A percentile compares a stretch with the other conserved stretches of the same genome.
Evolutionary conservation across 192 early-diverging fungal species (phyloP).

Genomic region (Lunasporangiospora selenospora): DNA sequence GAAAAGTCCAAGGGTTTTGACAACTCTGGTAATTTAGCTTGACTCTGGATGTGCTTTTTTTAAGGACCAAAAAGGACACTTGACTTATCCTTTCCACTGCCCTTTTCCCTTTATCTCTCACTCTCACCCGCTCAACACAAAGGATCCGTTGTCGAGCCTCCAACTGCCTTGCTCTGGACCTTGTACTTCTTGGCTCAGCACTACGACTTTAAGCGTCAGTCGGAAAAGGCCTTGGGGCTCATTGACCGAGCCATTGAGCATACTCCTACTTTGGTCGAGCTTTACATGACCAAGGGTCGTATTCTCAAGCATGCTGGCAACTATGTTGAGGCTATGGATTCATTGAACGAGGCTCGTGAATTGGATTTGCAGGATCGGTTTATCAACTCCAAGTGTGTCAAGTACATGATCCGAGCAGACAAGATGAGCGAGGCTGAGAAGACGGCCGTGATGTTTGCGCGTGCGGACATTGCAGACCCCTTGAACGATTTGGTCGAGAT

Average conservation of each 20-base stretch:
- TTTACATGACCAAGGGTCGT: constrained; percentile 92
- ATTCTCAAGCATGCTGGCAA: constrained; percentile 95
- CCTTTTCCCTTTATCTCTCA: background rate
- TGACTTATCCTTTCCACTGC: background rate
- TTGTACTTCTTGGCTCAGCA: constrained; percentile 92
- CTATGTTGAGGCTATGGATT: constrained; percentile 67
- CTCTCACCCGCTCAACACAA: constrained; percentile 26
- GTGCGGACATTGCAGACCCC: constrained; percentile 68
- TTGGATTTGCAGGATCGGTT: constrained; percentile 94
- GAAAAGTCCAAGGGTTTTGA: constrained; percentile 53
- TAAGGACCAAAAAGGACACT: background rate
- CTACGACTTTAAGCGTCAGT: constrained; percentile 77
- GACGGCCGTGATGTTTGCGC: constrained; percentile 83
- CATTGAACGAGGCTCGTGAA: constrained; percentile 87
- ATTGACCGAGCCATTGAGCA: constrained; percentile 86
- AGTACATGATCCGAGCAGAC: constrained; percentile 91
- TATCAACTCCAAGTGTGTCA: constrained; percentile 92
- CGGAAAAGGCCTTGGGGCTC: constrained; percentile 71
- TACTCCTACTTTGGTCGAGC: constrained; percentile 91
- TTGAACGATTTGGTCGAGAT: constrained; percentile 85
- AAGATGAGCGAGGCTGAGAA: constrained; percentile 86
- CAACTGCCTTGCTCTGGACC: constrained; percentile 87
- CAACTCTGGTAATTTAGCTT: constrained; percentile 35
- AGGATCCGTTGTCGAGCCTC: constrained; percentile 70
- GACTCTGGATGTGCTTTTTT: background rate